Evolutionary conservation across 2,329 filamentous ascomycete genomes (phyloP).

Genomic region (Pyrenophora seminiperda): DNA sequence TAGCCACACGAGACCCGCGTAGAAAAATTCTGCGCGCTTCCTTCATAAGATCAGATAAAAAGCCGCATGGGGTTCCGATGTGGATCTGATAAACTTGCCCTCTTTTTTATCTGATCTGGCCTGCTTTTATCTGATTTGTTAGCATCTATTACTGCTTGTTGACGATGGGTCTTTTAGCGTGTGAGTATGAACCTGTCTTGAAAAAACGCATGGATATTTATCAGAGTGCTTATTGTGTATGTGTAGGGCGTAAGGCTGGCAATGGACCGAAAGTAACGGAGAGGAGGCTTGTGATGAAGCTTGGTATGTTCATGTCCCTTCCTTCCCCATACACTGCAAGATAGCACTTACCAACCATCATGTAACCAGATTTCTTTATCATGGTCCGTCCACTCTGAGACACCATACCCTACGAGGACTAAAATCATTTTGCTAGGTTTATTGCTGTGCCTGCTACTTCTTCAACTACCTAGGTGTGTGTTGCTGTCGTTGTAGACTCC

Average conservation of each 20-base stretch:
- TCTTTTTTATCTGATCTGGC: too few relatives aligned
- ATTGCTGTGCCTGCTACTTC: conserved; percentile 34
- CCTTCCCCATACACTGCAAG: neutral
- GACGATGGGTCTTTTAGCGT: conserved; percentile 2
- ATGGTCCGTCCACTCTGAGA: neutral
- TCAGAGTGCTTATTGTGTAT: neutral
- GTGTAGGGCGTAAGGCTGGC: neutral
- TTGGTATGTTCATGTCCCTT: conserved; percentile 1
- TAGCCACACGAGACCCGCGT: neutral
- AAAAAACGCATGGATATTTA: neutral
- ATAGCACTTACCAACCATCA: neutral
- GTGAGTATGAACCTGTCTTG: neutral
- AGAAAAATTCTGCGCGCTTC: neutral
- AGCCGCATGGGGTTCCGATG: neutral
- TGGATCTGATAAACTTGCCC: too few relatives aligned
- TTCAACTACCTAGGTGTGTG: conserved; percentile 35
- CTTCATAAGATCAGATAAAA: conserved; percentile 1
- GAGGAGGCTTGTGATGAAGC: conserved; percentile 11
- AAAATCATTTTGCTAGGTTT: conserved; percentile 13
- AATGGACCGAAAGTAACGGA: conserved; percentile 2
- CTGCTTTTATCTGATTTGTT: conserved; percentile 5
- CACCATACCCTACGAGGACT: neutral
- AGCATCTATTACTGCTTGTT: neutral
- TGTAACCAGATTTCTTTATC: conserved; percentile 2
- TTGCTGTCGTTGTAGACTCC: neutral